Percentiles rank a stretch among this genome's conserved stretches.
phyloP scores from a whole-genome alignment of 371 early-diverging fungal genomes.

The Lichtheimia hyalospora region DNA sequence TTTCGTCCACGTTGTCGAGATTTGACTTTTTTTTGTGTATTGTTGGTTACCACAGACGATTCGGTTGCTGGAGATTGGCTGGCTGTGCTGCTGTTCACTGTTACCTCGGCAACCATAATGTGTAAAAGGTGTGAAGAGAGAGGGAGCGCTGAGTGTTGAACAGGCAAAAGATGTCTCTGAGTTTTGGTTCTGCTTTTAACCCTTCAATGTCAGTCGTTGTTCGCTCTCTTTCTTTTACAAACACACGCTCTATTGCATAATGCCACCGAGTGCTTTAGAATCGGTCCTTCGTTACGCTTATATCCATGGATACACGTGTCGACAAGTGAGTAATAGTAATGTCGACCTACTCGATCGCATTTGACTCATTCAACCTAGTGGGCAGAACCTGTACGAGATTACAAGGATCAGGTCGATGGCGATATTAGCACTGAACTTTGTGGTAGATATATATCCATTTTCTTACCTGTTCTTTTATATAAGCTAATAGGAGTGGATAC shows the following conservation, averaged over 20 bases:
- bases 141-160: background rate
- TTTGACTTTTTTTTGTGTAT: conserved; percentile 21
- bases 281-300: conserved; percentile 17
- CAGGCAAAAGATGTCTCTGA: conserved; percentile 2
- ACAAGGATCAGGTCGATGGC: conserved; percentile 20
- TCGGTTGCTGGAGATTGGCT: background rate
- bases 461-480: background rate
- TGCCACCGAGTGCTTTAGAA: conserved; percentile 14
- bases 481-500: background rate
- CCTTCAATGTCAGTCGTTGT: background rate
- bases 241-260: background rate
- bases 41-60: background rate
- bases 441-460: conserved; percentile 21
- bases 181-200: background rate
- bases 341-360: background rate
- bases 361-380: conserved; percentile 21
- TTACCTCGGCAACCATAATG: conserved; percentile 11
- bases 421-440: conserved; percentile 22
- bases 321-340: conserved; percentile 5
- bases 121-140: background rate
- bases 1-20: conserved; percentile 18
- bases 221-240: background rate
- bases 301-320: conserved; percentile 12
- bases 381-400: conserved; percentile 39
- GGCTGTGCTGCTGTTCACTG: conserved; percentile 2